Percentiles rank a stretch among this genome's conserved stretches.
These are phyloP conservation scores for Debaryomyces coudertii DNA, from an alignment of 1,139 yeast species.

Conservation along the genomic window DNA sequence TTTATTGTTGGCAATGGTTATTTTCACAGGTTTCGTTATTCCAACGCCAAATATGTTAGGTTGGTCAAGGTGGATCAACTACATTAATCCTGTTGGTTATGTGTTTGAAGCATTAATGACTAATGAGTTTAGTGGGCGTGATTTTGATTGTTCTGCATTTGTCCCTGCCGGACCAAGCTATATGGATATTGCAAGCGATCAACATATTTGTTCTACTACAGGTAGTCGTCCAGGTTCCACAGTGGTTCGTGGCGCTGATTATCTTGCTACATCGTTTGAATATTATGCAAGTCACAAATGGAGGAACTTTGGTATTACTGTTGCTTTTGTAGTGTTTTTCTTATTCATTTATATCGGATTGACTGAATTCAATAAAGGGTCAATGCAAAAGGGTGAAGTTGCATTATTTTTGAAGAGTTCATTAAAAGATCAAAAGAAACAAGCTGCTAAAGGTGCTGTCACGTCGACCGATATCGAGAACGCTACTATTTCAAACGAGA, in stretches of 20 bases:
- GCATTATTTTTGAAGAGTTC: conserved; percentile 56
- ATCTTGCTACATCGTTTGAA: conserved; percentile 58
- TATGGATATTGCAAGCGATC: conserved; percentile 20
- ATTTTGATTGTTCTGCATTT: conserved; percentile 40
- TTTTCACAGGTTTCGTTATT: conserved; percentile 76
- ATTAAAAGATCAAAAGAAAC: conserved; percentile 15
- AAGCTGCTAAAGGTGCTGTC: conserved; percentile 23
- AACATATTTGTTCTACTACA: conserved; percentile 60
- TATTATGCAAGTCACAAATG: conserved; percentile 67
- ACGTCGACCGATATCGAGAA: conserved; percentile 10
- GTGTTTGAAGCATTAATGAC: conserved; percentile 69
- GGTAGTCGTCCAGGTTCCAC: conserved; percentile 50
- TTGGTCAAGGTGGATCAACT: conserved; percentile 82
- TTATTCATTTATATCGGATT: conserved; percentile 56
- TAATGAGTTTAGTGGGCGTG: conserved; percentile 56
- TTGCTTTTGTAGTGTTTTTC: conserved; percentile 60
- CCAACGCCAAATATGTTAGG: conserved; percentile 70
- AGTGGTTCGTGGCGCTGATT: conserved; percentile 40
- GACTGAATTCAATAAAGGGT: conserved; percentile 69
- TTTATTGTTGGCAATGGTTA: conserved; percentile 59
- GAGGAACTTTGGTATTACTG: conserved; percentile 78
- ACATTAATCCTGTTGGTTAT: conserved; percentile 70
- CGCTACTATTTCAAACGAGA: conserved; percentile 6
- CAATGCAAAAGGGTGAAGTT: conserved; percentile 82
- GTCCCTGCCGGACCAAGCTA: conserved; percentile 30